Base-by-base conservation (phyloP, 73 alveolate species). In the Symbiodinium natans region DNA sequence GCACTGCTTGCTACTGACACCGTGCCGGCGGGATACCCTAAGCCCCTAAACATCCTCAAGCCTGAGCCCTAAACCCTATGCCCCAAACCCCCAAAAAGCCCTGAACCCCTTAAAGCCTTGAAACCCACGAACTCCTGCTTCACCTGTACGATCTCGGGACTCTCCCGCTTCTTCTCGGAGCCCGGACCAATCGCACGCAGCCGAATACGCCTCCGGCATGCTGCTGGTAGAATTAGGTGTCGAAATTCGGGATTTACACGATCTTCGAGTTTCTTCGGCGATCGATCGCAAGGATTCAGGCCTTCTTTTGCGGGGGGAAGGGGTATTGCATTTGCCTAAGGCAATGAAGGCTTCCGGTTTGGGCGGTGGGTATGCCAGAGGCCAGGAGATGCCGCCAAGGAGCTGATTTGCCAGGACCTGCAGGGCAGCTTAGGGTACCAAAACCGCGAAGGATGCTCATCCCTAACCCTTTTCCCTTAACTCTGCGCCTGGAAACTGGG, bases 161-260 rank as follows among this genome's bases (percentile, higher is more conserved):
- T 63, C 39, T 21, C 36, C 7, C 29, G 38, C 36, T 7, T 63
- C 83, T 41, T 71, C 54, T 90, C 97, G 41, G 87, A 56, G 48
- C 97, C 97, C 3, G 97, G 97, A 0, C 97, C 97, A 7, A 90
- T 90, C 48, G 88, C 87, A 36, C 97, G 82, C 40, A 90, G 75
- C 11, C 97, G 75, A 34, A 90, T 10, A 52, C 77, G 77, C 97
- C 97, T 90, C 1, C 29, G 95, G 8, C 13, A 43, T 21, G 31
- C 23, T 7, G 85, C 85, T 9, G 85, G 10, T 10, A 29, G n/a
- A n/a, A n/a, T n/a, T n/a, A n/a, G n/a, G n/a, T n/a, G n/a, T n/a
- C n/a, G n/a, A n/a, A n/a, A 25, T 9, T 19, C 63, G 17, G 63
- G 63, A 17, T 48, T 48, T 48, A 48, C 63, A 8, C 63, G 23